Conservation (phyloP, 2,329 filamentous ascomycete genomes). For the Aspergillus thermomutatus region DNA sequence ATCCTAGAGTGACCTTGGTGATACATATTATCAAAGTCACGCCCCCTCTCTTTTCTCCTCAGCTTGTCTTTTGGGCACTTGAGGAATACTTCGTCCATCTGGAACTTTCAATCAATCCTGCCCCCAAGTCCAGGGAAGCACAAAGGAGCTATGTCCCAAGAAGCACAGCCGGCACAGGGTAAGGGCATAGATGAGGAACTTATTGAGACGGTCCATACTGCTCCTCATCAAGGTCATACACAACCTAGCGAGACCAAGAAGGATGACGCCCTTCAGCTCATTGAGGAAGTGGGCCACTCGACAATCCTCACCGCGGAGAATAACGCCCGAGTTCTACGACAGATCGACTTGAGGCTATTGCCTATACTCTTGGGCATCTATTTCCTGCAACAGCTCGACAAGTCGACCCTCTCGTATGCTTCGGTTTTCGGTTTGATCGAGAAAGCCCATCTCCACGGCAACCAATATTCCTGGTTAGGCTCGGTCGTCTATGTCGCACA, state of each 20-base stretch:
- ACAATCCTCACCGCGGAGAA: slow-evolving; percentile 52
- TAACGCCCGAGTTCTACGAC: slow-evolving; percentile 50
- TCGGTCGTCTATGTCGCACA: slow-evolving; percentile 55
- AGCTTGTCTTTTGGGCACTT: background rate
- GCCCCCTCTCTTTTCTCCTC: background rate
- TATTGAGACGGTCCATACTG: slow-evolving; percentile 24
- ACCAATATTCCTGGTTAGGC: slow-evolving; percentile 54
- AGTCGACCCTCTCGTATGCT: slow-evolving; percentile 59
- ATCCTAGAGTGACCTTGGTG: background rate
- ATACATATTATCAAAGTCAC: background rate
- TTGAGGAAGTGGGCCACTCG: slow-evolving; percentile 45
- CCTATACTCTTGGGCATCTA: slow-evolving; percentile 59
- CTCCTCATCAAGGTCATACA: background rate
- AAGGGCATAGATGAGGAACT: slow-evolving; percentile 23
- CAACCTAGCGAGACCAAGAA: slow-evolving; percentile 14
- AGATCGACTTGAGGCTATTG: slow-evolving; percentile 51
- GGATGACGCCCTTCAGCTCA: slow-evolving; percentile 51
- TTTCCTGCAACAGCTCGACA: slow-evolving; percentile 62
- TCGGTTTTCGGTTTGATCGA: slow-evolving; percentile 62
- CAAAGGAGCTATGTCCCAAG: slow-evolving; percentile 18
- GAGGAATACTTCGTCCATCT: background rate
- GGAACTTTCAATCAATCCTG: background rate
- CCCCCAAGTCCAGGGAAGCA: background rate
- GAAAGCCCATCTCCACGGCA: slow-evolving; percentile 54
- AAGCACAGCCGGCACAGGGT: slow-evolving; percentile 9